Conservation (phyloP, 2,329 filamentous ascomycete species). For the Nemania sp. region DNA sequence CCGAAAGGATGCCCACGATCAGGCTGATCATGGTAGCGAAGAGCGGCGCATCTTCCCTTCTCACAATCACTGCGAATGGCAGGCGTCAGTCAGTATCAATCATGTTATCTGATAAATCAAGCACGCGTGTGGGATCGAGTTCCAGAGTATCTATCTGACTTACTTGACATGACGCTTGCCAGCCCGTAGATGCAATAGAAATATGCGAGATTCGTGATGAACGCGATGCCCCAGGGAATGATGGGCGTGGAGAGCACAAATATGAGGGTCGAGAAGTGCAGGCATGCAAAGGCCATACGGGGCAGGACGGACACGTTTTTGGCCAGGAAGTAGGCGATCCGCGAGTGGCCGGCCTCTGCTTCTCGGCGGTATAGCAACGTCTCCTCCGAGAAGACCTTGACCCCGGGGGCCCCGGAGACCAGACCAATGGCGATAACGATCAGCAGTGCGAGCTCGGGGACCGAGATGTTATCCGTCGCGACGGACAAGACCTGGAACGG, state of each 20-base stretch:
- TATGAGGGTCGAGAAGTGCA: conserved; percentile 60
- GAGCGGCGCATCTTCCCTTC: conserved; percentile 60
- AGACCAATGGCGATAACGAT: conserved; percentile 60
- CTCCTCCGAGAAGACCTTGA: conserved; percentile 61
- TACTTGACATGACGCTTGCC: conserved; percentile 52
- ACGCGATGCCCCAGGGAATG: conserved; percentile 55
- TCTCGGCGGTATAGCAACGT: conserved; percentile 60
- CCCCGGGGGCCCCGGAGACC: conserved; percentile 57
- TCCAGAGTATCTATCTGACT: background rate
- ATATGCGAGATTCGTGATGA: conserved; percentile 56
- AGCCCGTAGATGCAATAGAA: conserved; percentile 64
- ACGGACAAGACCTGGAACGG: conserved; percentile 57
- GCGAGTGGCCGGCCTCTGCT: conserved; percentile 59
- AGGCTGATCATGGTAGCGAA: conserved; percentile 59
- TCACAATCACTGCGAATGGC: conserved; percentile 48
- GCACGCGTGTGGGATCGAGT: background rate
- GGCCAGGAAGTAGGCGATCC: conserved; percentile 60
- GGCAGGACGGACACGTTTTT: conserved; percentile 58
- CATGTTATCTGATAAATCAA: background rate
- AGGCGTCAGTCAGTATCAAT: background rate
- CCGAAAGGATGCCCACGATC: conserved; percentile 58
- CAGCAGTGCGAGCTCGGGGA: conserved; percentile 58
- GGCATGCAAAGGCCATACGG: conserved; percentile 53
- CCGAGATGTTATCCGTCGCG: conserved; percentile 54
- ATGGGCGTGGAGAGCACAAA: conserved; percentile 54